Conservation (phyloP, 352 stramenopile species). For the Blastocystis sp. region DNA sequence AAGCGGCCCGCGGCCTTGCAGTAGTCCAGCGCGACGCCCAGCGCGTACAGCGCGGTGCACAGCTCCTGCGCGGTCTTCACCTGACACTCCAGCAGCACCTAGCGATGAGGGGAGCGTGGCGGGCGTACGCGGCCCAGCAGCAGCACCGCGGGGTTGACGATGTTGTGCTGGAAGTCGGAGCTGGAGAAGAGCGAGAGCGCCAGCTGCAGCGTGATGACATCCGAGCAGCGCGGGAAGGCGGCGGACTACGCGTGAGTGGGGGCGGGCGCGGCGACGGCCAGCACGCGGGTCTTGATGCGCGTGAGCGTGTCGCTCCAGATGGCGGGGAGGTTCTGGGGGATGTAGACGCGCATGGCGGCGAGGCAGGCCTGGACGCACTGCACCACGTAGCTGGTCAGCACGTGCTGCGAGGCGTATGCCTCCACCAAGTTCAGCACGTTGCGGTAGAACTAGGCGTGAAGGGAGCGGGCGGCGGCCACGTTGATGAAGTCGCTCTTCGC, state of each 20-base stretch:
- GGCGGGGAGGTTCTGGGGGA: not conserved
- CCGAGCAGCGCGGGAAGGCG: conserved; percentile 21
- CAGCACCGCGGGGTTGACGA: conserved; percentile 30
- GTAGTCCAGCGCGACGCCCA: conserved; percentile 31
- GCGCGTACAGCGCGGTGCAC: not conserved
- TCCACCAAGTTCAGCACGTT: conserved; percentile 40
- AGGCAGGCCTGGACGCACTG: conserved; percentile 23
- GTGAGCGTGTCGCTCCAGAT: conserved; percentile 52
- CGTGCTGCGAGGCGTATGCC: conserved; percentile 7
- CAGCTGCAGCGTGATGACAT: conserved; percentile 36
- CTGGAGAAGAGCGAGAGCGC: conserved; percentile 27
- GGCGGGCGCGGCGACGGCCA: not conserved
- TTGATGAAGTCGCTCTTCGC: conserved; percentile 58
- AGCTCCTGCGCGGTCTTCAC: not conserved
- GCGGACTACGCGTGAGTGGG: conserved; percentile 2
- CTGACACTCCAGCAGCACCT: conserved; percentile 10
- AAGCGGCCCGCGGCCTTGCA: not conserved
- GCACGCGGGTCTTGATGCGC: conserved; percentile 12
- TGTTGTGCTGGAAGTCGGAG: conserved; percentile 44
- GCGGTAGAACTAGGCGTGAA: conserved; percentile 57
- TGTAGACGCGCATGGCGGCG: conserved; percentile 20
- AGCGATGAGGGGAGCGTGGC: not conserved
- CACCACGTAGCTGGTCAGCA: conserved; percentile 58
- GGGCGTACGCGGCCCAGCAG: not conserved
- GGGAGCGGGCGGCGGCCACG: not conserved